Evolutionary conservation across 2,329 filamentous ascomycete genomes (phyloP), one percentile per base, ranked within the genome.

Genomic region (Alternaria metachromatica): DNA sequence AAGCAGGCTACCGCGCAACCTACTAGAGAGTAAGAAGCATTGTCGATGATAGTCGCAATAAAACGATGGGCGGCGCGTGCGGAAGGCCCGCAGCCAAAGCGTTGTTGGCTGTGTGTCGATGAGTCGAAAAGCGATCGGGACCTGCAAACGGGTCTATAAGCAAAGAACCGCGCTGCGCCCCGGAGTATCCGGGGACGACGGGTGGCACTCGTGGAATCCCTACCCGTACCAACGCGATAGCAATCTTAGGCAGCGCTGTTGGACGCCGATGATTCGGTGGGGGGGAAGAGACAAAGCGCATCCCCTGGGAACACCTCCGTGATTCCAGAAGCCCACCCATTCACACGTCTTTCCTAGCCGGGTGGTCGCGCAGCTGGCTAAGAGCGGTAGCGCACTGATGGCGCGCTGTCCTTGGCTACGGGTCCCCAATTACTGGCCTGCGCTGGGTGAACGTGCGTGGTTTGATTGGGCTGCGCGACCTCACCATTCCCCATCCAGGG

Each of bases 261-360:
- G 49, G 53, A 46, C n/a, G 43, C 49, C 10, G 48, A 62, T 65
- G 66, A 68, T 68, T 70, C 62, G 68, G 60, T 67, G 65, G 64
- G 65, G 46, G 46, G 55, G 46, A 53, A 60, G 46, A 55, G 62
- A 37, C 49, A 56, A 53, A 50, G 44, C 26, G 57, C 56, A 20
- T 33, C 59, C 54, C 49, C 45, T 46, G 50, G 60, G 53, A 46
- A 33, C 44, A 33, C 11, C 59, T 54, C 23, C 44, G 23, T 48
- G 49, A 55, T 64, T 64, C 44, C 43, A 58, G 58, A 64, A 53
- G 30, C 62, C 50, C 49, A 50, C n/a, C 49, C 49, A 62, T 70
- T 70, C 67, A 68, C 67, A 56, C 46, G 61, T 62, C 59, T 68
- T 66, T 50, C 67, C 60, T 63, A 62, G 61, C 51, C 59, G 57